Conservation (phyloP, 345 rosid genomes). For the Acer yangbiense region DNA sequence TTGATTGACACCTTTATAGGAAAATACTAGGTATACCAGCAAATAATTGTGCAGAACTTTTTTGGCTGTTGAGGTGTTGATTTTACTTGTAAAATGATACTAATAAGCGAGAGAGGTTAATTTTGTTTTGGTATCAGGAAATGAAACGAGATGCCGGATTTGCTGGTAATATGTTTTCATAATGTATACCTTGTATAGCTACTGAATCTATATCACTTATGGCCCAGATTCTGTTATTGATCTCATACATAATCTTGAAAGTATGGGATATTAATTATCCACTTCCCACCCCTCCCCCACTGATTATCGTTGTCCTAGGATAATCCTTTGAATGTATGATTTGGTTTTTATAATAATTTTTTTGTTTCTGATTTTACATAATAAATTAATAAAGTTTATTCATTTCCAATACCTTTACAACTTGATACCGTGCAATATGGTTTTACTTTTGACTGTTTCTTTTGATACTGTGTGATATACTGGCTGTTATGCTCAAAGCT, state of each 20-base stretch:
- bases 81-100: not conserved
- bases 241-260: not conserved
- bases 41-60: not conserved
- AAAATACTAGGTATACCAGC: too few species aligned
- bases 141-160: not conserved
- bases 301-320: not conserved
- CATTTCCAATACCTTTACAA: not conserved
- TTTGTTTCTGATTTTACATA: not conserved
- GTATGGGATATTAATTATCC: not conserved
- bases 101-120: not conserved
- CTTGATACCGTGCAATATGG: not conserved
- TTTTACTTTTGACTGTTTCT: slow-evolving; percentile 1
- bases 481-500: slow-evolving; percentile 1
- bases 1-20: too few species aligned
- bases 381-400: not conserved
- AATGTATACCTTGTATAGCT: not conserved
- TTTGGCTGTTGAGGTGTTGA: not conserved
- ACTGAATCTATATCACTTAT: not conserved
- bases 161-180: not conserved
- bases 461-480: not conserved
- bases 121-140: not conserved
- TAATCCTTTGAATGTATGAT: not conserved
- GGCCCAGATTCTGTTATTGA: not conserved
- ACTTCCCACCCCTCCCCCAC: not conserved
- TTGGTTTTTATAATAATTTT: not conserved